These are phyloP conservation scores for Alternaria alternata DNA, from an alignment of 2,329 filamentous ascomycete species.

Conservation along the genomic window DNA sequence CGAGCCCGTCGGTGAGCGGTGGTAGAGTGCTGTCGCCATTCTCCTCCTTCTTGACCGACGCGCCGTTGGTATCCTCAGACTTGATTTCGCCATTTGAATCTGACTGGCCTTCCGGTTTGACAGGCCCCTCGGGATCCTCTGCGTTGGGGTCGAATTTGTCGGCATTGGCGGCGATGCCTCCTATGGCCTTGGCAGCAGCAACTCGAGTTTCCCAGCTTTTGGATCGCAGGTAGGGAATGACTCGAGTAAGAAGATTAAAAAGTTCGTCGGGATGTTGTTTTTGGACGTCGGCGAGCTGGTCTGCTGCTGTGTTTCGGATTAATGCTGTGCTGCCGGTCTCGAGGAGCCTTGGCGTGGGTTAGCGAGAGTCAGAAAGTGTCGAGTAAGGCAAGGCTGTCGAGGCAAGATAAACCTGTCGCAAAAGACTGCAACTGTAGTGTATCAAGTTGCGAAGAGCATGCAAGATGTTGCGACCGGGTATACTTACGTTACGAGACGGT, in stretches of 20 bases:
- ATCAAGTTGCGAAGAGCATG: slow-evolving; percentile 2
- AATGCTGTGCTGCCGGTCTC: slow-evolving; percentile 96
- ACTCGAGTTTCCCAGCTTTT: slow-evolving; percentile 97
- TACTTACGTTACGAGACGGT: slow-evolving; percentile 51
- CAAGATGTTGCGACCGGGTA: slow-evolving; percentile 15
- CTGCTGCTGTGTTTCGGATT: slow-evolving; percentile 95
- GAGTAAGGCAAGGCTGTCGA: not conserved
- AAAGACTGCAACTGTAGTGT: not conserved
- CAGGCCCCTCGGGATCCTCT: slow-evolving; percentile 66
- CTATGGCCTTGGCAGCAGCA: slow-evolving; percentile 91
- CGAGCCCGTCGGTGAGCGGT: slow-evolving; percentile 69
- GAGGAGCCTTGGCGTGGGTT: slow-evolving; percentile 71
- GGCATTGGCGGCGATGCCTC: slow-evolving; percentile 91
- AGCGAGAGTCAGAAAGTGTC: slow-evolving; percentile 24
- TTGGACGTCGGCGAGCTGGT: slow-evolving; percentile 96
- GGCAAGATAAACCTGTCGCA: not conserved
- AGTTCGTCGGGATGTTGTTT: slow-evolving; percentile 97
- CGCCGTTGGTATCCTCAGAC: slow-evolving; percentile 60
- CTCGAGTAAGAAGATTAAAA: slow-evolving; percentile 90
- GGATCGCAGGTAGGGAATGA: slow-evolving; percentile 93
- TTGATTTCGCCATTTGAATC: slow-evolving; percentile 60
- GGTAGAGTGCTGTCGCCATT: slow-evolving; percentile 55
- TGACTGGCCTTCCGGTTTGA: slow-evolving; percentile 60
- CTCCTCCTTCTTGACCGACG: slow-evolving; percentile 58
- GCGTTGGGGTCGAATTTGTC: slow-evolving; percentile 87